A percentile compares a stretch with the other conserved stretches of the same genome.
Evolutionary conservation across 2,329 filamentous ascomycete genomes (phyloP).

Genomic region (Furcasterigmium furcatum): DNA sequence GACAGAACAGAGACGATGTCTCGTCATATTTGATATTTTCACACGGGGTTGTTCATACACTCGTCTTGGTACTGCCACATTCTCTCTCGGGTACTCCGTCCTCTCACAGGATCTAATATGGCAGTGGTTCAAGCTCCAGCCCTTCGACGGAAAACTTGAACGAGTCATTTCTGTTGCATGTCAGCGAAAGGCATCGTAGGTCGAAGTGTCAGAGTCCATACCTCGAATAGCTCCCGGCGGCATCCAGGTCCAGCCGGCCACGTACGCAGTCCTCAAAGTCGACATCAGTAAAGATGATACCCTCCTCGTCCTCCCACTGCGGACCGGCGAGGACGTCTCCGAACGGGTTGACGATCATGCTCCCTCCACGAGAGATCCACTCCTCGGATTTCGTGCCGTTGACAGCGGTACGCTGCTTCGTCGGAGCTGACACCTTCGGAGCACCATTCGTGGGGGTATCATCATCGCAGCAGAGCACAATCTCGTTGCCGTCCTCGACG

Average conservation of each 20-base stretch:
- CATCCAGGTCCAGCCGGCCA: slow-evolving; percentile 78
- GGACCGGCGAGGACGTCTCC: slow-evolving; percentile 80
- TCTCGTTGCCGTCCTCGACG: slow-evolving; percentile 53
- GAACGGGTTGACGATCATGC: slow-evolving; percentile 74
- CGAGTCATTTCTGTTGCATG: slow-evolving; percentile 47
- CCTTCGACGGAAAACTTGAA: slow-evolving; percentile 60
- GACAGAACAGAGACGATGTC: too few species aligned
- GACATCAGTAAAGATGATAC: slow-evolving; percentile 67
- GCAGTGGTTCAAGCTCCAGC: slow-evolving; percentile 53
- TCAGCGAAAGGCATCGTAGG: background rate
- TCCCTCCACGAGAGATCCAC: slow-evolving; percentile 73
- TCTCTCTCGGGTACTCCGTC: too few species aligned
- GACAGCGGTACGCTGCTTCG: background rate
- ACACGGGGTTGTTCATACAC: too few species aligned
- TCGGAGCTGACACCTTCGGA: background rate
- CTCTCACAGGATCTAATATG: slow-evolving; percentile 36
- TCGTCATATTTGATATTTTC: too few species aligned
- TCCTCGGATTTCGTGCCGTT: slow-evolving; percentile 11
- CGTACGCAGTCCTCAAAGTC: slow-evolving; percentile 87
- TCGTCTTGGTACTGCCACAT: too few species aligned
- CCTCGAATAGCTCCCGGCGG: slow-evolving; percentile 81
- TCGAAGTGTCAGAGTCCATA: slow-evolving; percentile 33
- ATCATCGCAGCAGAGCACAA: slow-evolving; percentile 37
- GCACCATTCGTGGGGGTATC: slow-evolving; percentile 7
- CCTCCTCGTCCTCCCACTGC: slow-evolving; percentile 74